These are phyloP conservation scores for Vitis cinerea DNA, from an alignment of 164 flowering plant species.

Conservation along the genomic window DNA sequence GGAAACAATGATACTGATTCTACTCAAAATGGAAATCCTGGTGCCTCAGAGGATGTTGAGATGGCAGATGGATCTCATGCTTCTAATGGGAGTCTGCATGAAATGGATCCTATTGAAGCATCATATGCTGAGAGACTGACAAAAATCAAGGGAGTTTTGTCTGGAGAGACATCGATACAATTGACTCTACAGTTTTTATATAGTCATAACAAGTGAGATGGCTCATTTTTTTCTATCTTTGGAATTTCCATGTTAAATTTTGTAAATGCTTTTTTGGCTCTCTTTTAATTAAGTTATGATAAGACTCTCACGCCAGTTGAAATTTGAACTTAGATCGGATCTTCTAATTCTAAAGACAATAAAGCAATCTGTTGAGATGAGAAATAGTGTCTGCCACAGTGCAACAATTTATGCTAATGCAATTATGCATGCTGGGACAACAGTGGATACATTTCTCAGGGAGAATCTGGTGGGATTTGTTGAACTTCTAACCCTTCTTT, in stretches of 20 bases:
- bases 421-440: constrained; percentile 96
- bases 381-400: constrained; percentile 96
- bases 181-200: constrained; percentile 85
- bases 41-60: constrained; percentile 51
- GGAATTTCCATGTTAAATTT: neutral
- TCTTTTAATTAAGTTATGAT: neutral
- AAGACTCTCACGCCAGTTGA: neutral
- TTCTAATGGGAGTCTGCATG: constrained; percentile 22
- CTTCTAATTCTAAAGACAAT: constrained; percentile 84
- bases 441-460: constrained; percentile 91
- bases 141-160: constrained; percentile 74
- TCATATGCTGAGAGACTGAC: constrained; percentile 64
- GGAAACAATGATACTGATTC: constrained; percentile 35
- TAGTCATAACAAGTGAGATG: constrained; percentile 80
- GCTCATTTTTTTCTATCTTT: neutral
- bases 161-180: constrained; percentile 87
- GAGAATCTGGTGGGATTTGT: constrained; percentile 67
- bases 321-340: constrained; percentile 61
- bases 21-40: constrained; percentile 38
- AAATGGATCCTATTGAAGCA: constrained; percentile 51
- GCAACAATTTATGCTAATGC: constrained; percentile 96
- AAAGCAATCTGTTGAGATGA: constrained; percentile 95
- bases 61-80: constrained; percentile 64
- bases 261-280: neutral
- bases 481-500: neutral